Evolutionary conservation across 768 basidiomycete species (phyloP).

Genomic region (Cystofilobasidium ferigula): DNA sequence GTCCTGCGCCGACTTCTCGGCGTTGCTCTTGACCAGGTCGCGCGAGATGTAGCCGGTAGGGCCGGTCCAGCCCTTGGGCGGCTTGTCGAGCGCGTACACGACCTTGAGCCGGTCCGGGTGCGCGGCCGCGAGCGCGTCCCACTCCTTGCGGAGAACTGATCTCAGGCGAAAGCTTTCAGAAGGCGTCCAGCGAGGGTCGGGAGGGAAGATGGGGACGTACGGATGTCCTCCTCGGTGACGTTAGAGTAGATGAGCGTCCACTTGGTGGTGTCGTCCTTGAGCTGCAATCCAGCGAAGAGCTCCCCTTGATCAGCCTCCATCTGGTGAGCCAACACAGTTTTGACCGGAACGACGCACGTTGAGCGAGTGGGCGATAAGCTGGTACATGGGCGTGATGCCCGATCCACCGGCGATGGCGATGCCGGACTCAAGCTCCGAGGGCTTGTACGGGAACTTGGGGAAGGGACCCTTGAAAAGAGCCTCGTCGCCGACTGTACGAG

Average conservation of each 20-base stretch:
- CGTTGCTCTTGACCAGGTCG: slow-evolving; percentile 60
- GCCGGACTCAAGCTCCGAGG: slow-evolving; percentile 38
- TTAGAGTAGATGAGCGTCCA: slow-evolving; percentile 89
- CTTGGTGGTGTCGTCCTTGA: slow-evolving; percentile 79
- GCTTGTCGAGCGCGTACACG: slow-evolving; percentile 77
- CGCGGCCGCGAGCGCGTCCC: slow-evolving; percentile 40
- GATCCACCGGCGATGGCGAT: slow-evolving; percentile 85
- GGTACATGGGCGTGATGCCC: slow-evolving; percentile 54
- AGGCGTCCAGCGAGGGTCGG: not conserved
- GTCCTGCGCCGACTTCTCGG: not conserved
- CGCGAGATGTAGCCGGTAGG: slow-evolving; percentile 61
- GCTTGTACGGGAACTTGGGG: slow-evolving; percentile 72
- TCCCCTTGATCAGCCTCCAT: not conserved
- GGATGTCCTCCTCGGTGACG: slow-evolving; percentile 77
- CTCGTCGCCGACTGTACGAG: not conserved
- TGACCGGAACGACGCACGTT: slow-evolving; percentile 5
- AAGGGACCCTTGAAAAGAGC: slow-evolving; percentile 46
- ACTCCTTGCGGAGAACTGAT: slow-evolving; percentile 37
- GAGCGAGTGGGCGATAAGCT: slow-evolving; percentile 42
- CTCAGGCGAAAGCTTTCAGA: not conserved
- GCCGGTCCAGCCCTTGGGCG: slow-evolving; percentile 52
- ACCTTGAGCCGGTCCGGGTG: slow-evolving; percentile 53
- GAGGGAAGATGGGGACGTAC: slow-evolving; percentile 46
- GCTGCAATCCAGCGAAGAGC: slow-evolving; percentile 30
- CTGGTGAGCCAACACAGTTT: not conserved